Base-by-base conservation (phyloP, 306 rosid species). In the Betula pendula region DNA sequence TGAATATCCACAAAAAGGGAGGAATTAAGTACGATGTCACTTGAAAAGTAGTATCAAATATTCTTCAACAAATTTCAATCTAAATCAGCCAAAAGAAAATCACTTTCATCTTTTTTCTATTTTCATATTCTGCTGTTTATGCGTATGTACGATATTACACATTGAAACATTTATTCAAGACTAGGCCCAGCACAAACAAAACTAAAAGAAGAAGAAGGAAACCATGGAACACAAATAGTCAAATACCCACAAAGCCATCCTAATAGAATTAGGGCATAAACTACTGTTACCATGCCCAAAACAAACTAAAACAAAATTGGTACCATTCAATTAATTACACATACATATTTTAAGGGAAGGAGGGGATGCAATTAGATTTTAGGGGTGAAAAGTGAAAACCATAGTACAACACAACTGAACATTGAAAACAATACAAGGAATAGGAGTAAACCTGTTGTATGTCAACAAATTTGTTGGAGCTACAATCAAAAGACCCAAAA, bases 401-500 rank as follows among this genome's bases (percentile, higher is more conserved):
- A 35, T 63, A 60, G 68, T 3, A 35, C 13, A 44, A 44, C 13
- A 19, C 47, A 33, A 33, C 22, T 35, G 25, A 17, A 65, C 47
- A 19, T 35, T 8, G 70, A 9, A 19, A 65, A 14, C 13, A n/a
- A 65, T 27, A 66, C 53, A 53, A 73, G 71, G 2, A 47, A 51
- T 42, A 76, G 31, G 72, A 70, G 69, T 75, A 56, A 74, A 92
- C 98, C 96, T 89, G 92, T 71, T 90, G 91, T 6, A 35, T 73
- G 79, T 55, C 84, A 69, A 82, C 60, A 83, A 92, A 89, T 83
- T 84, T 87, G 75, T 62, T 81, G 44, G 92, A 81, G 43, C 35
- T 73, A 75, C 84, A 84, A 83, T 92, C 97, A 83, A 92, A 90
- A 45, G 86, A 84, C 75, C 90, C 92, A 81, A 92, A 85, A 47